A percentile compares a stretch with the other conserved stretches of the same genome.
Conservation (phyloP, 2,329 filamentous ascomycete species). For the Venturia oleaginea region DNA sequence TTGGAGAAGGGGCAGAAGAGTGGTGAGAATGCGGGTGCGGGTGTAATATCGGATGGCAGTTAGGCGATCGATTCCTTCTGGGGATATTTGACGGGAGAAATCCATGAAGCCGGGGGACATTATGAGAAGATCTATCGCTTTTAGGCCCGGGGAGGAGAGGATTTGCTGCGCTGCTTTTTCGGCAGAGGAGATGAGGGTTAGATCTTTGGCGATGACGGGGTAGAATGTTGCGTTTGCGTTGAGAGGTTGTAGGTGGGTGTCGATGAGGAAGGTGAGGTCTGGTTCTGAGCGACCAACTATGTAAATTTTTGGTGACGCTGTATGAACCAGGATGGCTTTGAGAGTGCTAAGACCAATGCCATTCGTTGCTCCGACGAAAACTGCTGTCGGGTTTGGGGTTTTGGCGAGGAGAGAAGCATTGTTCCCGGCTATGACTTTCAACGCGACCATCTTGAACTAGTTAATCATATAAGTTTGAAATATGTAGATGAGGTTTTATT, state of each 20-base stretch:
- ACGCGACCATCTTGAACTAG: not conserved
- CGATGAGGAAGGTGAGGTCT: constrained; percentile 13
- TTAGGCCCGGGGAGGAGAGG: not conserved
- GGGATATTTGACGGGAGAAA: constrained; percentile 19
- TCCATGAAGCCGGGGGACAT: constrained; percentile 2
- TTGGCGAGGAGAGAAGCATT: not conserved
- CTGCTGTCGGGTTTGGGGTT: constrained; percentile 14
- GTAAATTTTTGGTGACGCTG: constrained; percentile 16
- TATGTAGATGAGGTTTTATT: not conserved
- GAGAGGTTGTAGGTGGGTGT: constrained; percentile 9
- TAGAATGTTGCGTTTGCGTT: constrained; percentile 16
- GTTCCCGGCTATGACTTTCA: not conserved
- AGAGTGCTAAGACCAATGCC: constrained; percentile 17
- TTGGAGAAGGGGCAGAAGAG: constrained; percentile 18
- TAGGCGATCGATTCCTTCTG: constrained; percentile 47
- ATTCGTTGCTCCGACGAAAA: constrained; percentile 18
- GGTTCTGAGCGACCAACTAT: constrained; percentile 3
- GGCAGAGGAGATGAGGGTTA: constrained; percentile 16
- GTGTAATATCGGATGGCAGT: constrained; percentile 47
- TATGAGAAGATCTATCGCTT: constrained; percentile 14
- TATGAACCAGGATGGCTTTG: constrained; percentile 15
- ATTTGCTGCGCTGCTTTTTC: constrained; percentile 15
- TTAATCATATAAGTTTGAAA: not conserved
- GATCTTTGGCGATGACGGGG: constrained; percentile 16
- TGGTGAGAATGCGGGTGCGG: constrained; percentile 30